Conservation (phyloP, 192 early-diverging fungal genomes). For the Gryganskiella cystojenkinii region DNA sequence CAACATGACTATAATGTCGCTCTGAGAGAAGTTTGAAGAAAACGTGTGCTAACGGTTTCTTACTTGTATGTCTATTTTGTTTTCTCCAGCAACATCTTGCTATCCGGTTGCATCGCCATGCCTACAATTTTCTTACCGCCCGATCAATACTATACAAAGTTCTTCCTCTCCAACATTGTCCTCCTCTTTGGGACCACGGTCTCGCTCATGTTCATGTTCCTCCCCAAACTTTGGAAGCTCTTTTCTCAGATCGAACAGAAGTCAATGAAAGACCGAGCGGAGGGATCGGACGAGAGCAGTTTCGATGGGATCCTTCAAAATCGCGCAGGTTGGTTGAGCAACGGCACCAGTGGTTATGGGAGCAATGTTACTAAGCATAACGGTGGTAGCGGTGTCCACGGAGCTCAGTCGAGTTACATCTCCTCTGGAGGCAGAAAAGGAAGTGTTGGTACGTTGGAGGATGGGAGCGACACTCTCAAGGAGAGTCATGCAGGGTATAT, state of each 20-base stretch:
- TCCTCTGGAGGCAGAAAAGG: constrained; percentile 17
- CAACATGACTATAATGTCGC: neutral
- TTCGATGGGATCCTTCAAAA: constrained; percentile 20
- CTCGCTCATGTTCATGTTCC: constrained; percentile 60
- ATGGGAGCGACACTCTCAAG: constrained; percentile 20
- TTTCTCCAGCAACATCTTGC: constrained; percentile 43
- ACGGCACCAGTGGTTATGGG: neutral
- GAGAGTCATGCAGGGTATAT: constrained; percentile 60
- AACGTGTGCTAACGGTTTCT: neutral
- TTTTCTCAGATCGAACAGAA: constrained; percentile 27
- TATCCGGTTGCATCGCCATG: constrained; percentile 44
- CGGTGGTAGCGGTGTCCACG: neutral
- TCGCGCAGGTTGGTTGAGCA: constrained; percentile 14
- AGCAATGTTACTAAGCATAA: neutral
- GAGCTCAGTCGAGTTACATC: neutral
- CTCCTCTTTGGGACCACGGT: constrained; percentile 60
- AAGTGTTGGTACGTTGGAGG: constrained; percentile 16
- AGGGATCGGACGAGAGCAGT: constrained; percentile 12
- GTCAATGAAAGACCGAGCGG: neutral
- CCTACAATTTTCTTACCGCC: constrained; percentile 49
- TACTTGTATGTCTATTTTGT: too few species aligned
- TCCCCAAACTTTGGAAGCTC: constrained; percentile 57
- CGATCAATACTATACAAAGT: constrained; percentile 58
- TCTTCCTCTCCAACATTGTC: constrained; percentile 56
- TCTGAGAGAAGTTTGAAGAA: neutral